A percentile compares a stretch with the other conserved stretches of the same genome.
phyloP scores from a whole-genome alignment of 768 basidiomycete genomes.

The Tubosaeta sp. region DNA sequence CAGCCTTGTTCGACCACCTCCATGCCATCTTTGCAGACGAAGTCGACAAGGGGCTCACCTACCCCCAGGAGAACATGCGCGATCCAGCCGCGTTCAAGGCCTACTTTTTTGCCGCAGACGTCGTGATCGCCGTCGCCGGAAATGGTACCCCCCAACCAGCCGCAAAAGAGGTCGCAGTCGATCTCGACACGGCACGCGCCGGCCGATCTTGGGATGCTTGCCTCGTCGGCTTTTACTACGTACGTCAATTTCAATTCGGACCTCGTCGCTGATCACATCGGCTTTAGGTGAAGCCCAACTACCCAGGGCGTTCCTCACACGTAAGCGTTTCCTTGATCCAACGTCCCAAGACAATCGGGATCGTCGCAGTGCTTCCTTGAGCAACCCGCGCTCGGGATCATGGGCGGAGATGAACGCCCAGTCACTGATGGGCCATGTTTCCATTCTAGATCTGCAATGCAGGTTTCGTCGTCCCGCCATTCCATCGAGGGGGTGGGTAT shows the following conservation, averaged over 20 bases:
- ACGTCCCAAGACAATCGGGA: not conserved
- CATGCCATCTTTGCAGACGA: conserved; percentile 64
- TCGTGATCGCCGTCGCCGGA: conserved; percentile 58
- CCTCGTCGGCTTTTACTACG: conserved; percentile 77
- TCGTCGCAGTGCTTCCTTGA: not conserved
- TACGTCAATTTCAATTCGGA: conserved; percentile 29
- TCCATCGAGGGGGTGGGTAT: conserved; percentile 59
- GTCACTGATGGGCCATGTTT: not conserved
- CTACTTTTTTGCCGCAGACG: conserved; percentile 77
- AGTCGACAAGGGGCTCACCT: conserved; percentile 72
- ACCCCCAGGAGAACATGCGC: conserved; percentile 73
- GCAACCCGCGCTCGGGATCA: not conserved
- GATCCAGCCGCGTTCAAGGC: conserved; percentile 54
- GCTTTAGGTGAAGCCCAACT: conserved; percentile 74
- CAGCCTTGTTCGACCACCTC: conserved; percentile 59
- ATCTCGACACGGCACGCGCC: conserved; percentile 42
- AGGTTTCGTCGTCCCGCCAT: conserved; percentile 75
- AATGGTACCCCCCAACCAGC: not conserved
- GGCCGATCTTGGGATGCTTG: conserved; percentile 62
- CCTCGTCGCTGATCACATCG: conserved; percentile 4
- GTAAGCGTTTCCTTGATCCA: conserved; percentile 42
- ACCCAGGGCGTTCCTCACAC: conserved; percentile 86
- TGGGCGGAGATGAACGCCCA: conserved; percentile 6
- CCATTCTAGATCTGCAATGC: conserved; percentile 73
- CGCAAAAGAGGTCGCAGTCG: conserved; percentile 18